Conservation (phyloP, 225 moss, liverwort and hornwort species). For the Polytrichum commune region DNA sequence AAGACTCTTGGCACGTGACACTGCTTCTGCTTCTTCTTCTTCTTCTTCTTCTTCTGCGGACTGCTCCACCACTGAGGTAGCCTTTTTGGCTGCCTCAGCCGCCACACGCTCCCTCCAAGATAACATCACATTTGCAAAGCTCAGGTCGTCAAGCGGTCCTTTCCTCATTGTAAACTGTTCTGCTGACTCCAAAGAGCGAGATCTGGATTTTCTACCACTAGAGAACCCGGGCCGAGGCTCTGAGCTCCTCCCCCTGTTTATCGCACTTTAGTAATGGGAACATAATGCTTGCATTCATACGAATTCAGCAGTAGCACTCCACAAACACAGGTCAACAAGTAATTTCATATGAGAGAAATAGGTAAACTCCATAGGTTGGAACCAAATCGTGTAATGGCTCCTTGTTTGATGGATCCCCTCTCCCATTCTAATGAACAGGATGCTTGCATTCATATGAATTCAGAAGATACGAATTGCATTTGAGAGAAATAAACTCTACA, state of each 20-base stretch:
- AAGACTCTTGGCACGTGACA: neutral
- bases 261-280: neutral
- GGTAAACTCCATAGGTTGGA: too few relatives aligned
- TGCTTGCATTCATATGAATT: too few relatives aligned
- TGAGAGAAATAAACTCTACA: too few relatives aligned
- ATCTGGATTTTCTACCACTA: conserved; percentile 24
- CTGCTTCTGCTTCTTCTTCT: neutral
- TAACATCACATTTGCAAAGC: conserved; percentile 51
- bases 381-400: too few relatives aligned
- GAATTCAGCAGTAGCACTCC: neutral
- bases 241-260: conserved; percentile 30
- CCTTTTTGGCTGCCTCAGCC: conserved; percentile 47
- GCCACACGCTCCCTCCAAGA: conserved; percentile 61
- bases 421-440: too few relatives aligned
- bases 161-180: conserved; percentile 17
- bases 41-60: conserved; percentile 12
- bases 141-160: conserved; percentile 25
- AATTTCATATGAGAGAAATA: too few relatives aligned
- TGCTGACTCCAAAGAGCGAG: conserved; percentile 29
- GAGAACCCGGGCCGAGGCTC: conserved; percentile 13
- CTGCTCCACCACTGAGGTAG: conserved; percentile 12
- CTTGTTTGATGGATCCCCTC: too few relatives aligned
- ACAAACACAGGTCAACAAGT: too few relatives aligned
- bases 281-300: neutral
- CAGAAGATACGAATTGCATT: too few relatives aligned